Conservation (phyloP, 2,329 filamentous ascomycete genomes). For the Epichloe gansuensis region DNA sequence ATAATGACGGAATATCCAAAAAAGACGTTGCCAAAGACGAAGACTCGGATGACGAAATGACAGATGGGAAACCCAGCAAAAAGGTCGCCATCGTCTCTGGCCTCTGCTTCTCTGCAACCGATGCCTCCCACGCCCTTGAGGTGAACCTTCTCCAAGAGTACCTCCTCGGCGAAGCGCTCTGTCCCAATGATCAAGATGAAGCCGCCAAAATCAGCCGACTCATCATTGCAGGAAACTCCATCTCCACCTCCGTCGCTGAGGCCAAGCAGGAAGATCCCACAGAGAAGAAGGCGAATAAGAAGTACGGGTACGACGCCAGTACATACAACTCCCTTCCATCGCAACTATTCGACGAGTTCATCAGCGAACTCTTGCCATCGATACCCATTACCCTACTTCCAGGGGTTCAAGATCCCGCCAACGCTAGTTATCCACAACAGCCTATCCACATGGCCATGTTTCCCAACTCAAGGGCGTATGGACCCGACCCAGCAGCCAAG, state of each 20-base stretch:
- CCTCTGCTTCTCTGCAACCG: conserved; percentile 65
- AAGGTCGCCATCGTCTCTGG: conserved; percentile 82
- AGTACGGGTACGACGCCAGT: conserved; percentile 88
- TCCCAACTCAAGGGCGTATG: conserved; percentile 58
- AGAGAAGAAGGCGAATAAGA: conserved; percentile 48
- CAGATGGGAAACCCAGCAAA: conserved; percentile 27
- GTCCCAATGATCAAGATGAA: conserved; percentile 43
- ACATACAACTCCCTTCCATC: conserved; percentile 80
- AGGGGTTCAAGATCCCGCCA: conserved; percentile 74
- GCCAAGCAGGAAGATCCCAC: conserved; percentile 24
- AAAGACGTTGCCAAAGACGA: conserved; percentile 26
- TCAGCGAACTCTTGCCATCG: conserved; percentile 67
- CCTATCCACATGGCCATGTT: conserved; percentile 90
- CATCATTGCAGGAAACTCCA: conserved; percentile 84
- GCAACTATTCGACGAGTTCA: conserved; percentile 69
- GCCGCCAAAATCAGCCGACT: conserved; percentile 64
- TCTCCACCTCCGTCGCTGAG: conserved; percentile 47
- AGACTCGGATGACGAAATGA: conserved; percentile 42
- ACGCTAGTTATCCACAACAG: conserved; percentile 82
- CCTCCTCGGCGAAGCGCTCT: conserved; percentile 68
- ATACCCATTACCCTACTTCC: conserved; percentile 84
- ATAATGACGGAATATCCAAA: conserved; percentile 18
- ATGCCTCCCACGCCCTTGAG: conserved; percentile 57
- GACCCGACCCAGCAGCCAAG: conserved; percentile 27
- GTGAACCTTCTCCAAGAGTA: conserved; percentile 74